These are phyloP conservation scores for Sisymbrium altissimum DNA, from an alignment of 345 rosid species.

Conservation along the genomic window DNA sequence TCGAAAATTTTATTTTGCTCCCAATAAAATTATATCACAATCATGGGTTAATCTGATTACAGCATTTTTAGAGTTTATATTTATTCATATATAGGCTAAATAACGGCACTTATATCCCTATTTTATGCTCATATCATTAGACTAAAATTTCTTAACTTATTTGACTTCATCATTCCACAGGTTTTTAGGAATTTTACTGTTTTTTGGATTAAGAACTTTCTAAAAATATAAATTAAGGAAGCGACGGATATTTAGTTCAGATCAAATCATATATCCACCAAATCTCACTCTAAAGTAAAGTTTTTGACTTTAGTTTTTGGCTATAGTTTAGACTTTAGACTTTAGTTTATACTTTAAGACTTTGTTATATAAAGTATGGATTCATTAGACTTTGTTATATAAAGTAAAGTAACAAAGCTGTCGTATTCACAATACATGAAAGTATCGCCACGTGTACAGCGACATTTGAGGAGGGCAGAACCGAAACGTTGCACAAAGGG, in stretches of 20 bases:
- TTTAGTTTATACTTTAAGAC: no score
- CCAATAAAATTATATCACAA: no score
- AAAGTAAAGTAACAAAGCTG: not conserved
- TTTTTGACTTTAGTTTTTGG: no score
- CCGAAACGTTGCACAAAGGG: conserved; percentile 25
- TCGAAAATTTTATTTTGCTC: no score
- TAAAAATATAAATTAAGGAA: not conserved
- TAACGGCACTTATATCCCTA: no score
- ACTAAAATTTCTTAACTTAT: no score
- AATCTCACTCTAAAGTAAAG: not conserved
- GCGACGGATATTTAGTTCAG: not conserved
- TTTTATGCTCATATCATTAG: no score
- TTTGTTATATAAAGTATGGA: no score
- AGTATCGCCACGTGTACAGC: conserved; percentile 1
- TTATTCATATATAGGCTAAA: not conserved
- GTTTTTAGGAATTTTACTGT: not conserved
- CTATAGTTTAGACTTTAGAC: no score
- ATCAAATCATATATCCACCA: not conserved
- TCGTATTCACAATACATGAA: not conserved
- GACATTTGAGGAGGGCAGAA: conserved; percentile 16
- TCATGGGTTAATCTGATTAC: no score
- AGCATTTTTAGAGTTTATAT: not conserved
- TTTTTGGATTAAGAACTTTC: not conserved
- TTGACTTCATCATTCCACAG: no score
- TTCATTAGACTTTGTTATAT: no score